These are phyloP conservation scores for Suillus brevipes DNA, from an alignment of 768 basidiomycete genomes.

Conservation along the genomic window DNA sequence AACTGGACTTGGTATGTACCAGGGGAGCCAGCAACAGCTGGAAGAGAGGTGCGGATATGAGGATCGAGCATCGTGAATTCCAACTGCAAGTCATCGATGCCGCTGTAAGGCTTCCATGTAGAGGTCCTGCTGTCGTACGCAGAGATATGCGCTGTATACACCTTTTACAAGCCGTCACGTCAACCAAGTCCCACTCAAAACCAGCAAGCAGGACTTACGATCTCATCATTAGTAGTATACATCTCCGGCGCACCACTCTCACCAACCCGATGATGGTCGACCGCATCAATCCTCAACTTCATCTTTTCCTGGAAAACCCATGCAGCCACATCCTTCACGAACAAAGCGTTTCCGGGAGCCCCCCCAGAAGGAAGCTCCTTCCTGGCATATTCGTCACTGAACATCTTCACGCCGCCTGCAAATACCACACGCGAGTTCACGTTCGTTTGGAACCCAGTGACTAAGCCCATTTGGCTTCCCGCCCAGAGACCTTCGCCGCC, in stretches of 20 bases:
- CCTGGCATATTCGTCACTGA: conserved; percentile 72
- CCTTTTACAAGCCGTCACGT: conserved; percentile 42
- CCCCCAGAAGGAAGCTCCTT: conserved; percentile 62
- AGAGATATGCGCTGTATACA: conserved; percentile 73
- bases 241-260: conserved; percentile 59
- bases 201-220: conserved; percentile 50
- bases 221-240: conserved; percentile 85
- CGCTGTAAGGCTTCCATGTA: conserved; percentile 72
- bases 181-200: not conserved
- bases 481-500: conserved; percentile 83
- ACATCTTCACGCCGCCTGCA: conserved; percentile 76
- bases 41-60: conserved; percentile 81
- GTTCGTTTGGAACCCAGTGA: conserved; percentile 86
- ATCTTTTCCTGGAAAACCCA: conserved; percentile 92
- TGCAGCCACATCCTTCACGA: conserved; percentile 70
- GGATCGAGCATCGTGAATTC: conserved; percentile 99
- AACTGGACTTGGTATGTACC: conserved; percentile 82
- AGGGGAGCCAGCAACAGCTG: conserved; percentile 51
- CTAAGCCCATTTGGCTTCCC: conserved; percentile 72
- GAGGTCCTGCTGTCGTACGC: conserved; percentile 55
- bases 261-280: conserved; percentile 71
- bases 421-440: conserved; percentile 78
- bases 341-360: conserved; percentile 72
- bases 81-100: conserved; percentile 79
- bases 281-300: conserved; percentile 75